Base-by-base conservation (phyloP, 1,284 basidiomycete genomes). In the Papiliotrema terrestris region DNA sequence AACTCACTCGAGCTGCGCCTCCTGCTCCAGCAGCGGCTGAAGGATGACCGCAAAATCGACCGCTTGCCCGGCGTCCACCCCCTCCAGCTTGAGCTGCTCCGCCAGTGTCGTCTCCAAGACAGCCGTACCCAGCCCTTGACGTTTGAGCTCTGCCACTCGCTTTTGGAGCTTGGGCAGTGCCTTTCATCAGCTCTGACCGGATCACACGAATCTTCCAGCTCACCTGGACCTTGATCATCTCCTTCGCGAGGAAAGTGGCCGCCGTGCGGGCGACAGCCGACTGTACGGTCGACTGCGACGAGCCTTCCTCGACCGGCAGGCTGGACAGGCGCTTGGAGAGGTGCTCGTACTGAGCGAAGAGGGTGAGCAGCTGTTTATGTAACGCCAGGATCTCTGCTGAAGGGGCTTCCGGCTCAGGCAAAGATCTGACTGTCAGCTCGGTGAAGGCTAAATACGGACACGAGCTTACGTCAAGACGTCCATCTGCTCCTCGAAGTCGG, bases 21-120 rank as follows among this genome's bases (percentile, higher is more conserved):
- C 91, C 75, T 95, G 91, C 73, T 95, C 91, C 9, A 95, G 80
- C 19, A 95, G 76, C 2, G 91, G 91, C 67, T 94, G 91, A 22
- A 95, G 77, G 3, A 81, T 77, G 35, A 83, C 79, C 2, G 89
- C 89, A 20, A 88, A 77, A 49, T 86, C 82, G 61, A 88, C 84
- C 1, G 83, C 61, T 25, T 50, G 61, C 17, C 55, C 56, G 11
- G 57, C 60, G 36, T 59, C 50, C 3, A 56, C 46, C 2, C 60
- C 67, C 43, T 62, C 65, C 9, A 59, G 55, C 8, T 52, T 45
- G 11, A 66, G 55, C 41, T 63, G 66, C 25, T 70, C 63, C 22
- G 61, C 54, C 26, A 71, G 52, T 3, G 61, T 62, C 36, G 63
- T 61, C 53, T 71, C 66, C 8, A 67, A 55, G 14, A 74, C 60